Evolutionary conservation across 352 stramenopile genomes (phyloP), one percentile per base, ranked within the genome.

Genomic region (Phytophthora citrophthora): DNA sequence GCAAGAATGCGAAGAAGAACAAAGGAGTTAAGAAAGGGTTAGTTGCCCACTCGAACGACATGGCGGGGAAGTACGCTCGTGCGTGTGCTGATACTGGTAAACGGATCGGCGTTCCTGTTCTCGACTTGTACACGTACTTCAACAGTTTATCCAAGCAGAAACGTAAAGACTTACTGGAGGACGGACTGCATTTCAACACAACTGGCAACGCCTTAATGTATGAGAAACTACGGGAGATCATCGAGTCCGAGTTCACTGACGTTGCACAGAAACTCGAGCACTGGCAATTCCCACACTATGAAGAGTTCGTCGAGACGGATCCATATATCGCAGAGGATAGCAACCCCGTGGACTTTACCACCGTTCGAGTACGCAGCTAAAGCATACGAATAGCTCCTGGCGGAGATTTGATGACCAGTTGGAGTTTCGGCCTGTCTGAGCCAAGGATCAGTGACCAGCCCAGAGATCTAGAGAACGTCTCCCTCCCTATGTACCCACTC

Each of bases 101-200:
- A 3, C 50, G 57, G 5, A 45, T 69, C 9, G 38, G 44, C 20
- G 51, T 88, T 24, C 52, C 64, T 0, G 68, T 76, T 31, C 69
- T 90, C 3, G 72, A 87, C 48, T 52, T 87, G 52, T 58, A 80
- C 54, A 45, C 46, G n/a, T 62, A 66, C 11, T 82, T 88, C 54
- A 83, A 83, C 53, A 47, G 58, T 29, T 58, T 75, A 48, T 8
- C 46, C 5, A 49, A 68, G 58, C 61, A 60, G 36, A 39, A 83
- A 70, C 68, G 72, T 31, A 39, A 68, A 44, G 11, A 49, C 46
- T 29, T 58, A 27, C 69, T 73, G 23, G 36, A 58, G 4, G 81
- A 90, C 52, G 81, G 81, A 0, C 68, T 88, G 31, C 81, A 90
- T 52, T 61, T 88, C 18, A 81, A 63, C 36, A 44, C 52, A 20